phyloP scores from a whole-genome alignment of 257 asterid species.

The Nicotiana attenuata region DNA sequence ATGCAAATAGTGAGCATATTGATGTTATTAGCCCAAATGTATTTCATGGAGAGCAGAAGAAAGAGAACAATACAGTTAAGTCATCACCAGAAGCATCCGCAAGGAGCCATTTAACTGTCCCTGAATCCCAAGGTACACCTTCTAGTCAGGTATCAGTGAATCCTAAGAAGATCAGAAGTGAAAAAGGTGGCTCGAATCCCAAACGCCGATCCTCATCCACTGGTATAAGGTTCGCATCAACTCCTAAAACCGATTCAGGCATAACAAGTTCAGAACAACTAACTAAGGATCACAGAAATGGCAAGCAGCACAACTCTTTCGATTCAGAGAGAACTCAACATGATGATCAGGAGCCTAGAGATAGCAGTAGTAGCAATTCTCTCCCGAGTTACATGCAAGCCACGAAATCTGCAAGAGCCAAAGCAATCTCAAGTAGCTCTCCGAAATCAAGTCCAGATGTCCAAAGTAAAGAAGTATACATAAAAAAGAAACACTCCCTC shows the following conservation, averaged over 20 bases:
- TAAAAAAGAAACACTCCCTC: conserved; percentile 78
- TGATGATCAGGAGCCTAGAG: conserved; percentile 63
- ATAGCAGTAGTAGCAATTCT: conserved; percentile 60
- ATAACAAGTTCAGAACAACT: conserved; percentile 52
- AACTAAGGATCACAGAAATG: conserved; percentile 49
- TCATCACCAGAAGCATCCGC: conserved; percentile 74
- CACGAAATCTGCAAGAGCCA: conserved; percentile 93
- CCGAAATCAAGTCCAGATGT: conserved; percentile 96
- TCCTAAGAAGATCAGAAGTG: conserved; percentile 51
- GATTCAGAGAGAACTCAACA: conserved; percentile 55
- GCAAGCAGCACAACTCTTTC: conserved; percentile 65
- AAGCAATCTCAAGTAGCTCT: conserved; percentile 64
- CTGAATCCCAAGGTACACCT: conserved; percentile 80
- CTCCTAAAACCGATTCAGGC: conserved; percentile 38
- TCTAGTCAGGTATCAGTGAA: conserved; percentile 64
- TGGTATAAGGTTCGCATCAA: conserved; percentile 41
- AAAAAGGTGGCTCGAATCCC: conserved; percentile 37
- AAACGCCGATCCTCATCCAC: conserved; percentile 46
- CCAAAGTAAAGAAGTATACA: conserved; percentile 56
- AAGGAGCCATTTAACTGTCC: conserved; percentile 48
- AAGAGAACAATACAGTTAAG: conserved; percentile 32
- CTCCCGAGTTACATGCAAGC: conserved; percentile 99
- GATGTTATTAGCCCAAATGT: conserved; percentile 25
- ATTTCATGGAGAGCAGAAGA: conserved; percentile 28
- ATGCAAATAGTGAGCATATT: conserved; percentile 23